Percentiles rank a stretch among this genome's conserved stretches.
Evolutionary conservation across 352 stramenopile species (phyloP).

Genomic region (Pythium angustatum): DNA sequence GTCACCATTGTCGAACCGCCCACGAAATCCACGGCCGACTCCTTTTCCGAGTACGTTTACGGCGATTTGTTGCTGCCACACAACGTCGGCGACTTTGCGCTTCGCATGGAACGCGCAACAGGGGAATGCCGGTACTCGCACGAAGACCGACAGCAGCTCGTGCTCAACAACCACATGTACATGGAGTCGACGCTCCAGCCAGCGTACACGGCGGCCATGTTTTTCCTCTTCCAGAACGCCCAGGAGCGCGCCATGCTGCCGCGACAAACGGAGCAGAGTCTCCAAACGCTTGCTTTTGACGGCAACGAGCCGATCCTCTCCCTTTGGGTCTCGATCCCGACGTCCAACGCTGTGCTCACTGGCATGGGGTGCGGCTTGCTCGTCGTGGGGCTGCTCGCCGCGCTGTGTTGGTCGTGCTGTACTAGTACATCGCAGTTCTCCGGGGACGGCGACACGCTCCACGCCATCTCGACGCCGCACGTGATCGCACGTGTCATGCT

Average conservation of each 20-base stretch:
- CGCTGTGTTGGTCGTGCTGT: neutral
- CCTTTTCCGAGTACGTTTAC: neutral
- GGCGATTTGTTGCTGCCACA: neutral
- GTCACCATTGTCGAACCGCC: neutral
- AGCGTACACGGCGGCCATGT: slow-evolving; percentile 7
- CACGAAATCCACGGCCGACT: neutral
- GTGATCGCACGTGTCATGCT: neutral
- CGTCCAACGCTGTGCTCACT: neutral
- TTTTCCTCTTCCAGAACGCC: slow-evolving; percentile 13
- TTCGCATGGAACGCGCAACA: neutral
- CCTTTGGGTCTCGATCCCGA: neutral
- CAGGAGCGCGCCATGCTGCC: neutral
- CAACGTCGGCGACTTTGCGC: neutral
- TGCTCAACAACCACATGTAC: slow-evolving; percentile 11
- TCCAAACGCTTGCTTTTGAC: neutral
- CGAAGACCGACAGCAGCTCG: neutral
- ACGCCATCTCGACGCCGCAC: neutral
- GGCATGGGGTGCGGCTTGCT: neutral
- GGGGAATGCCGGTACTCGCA: neutral
- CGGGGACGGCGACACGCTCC: neutral
- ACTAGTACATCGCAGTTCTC: neutral
- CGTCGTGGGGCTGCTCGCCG: neutral
- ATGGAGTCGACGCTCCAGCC: slow-evolving; percentile 10
- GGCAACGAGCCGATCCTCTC: slow-evolving; percentile 3
- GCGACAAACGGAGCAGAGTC: neutral